phyloP scores from a whole-genome alignment of 345 rosid species.

The Moricandia arvensis region DNA sequence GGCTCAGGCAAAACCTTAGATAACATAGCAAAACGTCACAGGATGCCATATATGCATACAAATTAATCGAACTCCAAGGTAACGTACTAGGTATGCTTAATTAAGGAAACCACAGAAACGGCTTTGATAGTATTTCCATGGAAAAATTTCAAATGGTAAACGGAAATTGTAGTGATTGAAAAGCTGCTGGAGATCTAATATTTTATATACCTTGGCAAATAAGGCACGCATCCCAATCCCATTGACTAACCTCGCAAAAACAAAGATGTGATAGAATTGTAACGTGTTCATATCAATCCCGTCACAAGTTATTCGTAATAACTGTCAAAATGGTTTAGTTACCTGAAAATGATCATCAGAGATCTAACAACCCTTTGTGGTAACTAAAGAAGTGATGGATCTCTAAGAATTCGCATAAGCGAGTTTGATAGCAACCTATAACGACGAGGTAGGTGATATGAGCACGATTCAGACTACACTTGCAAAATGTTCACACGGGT shows the following conservation, averaged over 20 bases:
- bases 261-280: conserved; percentile 12
- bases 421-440: conserved; percentile 92
- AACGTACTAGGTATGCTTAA: neutral
- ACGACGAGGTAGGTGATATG: conserved; percentile 25
- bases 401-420: conserved; percentile 95
- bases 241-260: conserved; percentile 79
- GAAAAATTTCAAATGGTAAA: conserved; percentile 2
- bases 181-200: conserved; percentile 11
- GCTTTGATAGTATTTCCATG: neutral
- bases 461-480: conserved; percentile 24
- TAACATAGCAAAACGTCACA: conserved; percentile 18
- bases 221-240: conserved; percentile 97
- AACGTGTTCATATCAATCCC: conserved; percentile 1
- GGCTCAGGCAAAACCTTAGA: conserved; percentile 94
- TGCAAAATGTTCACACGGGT: conserved; percentile 14
- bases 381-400: conserved; percentile 88
- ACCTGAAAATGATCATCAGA: conserved; percentile 97
- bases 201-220: conserved; percentile 61
- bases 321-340: conserved; percentile 8
- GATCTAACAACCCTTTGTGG: conserved; percentile 99
- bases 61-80: neutral
- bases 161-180: conserved; percentile 6
- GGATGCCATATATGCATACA: neutral
- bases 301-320: conserved; percentile 6
- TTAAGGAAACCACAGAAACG: neutral